Evolutionary conservation across 352 stramenopile species (phyloP).

Genomic region (Phytophthora constricta): DNA sequence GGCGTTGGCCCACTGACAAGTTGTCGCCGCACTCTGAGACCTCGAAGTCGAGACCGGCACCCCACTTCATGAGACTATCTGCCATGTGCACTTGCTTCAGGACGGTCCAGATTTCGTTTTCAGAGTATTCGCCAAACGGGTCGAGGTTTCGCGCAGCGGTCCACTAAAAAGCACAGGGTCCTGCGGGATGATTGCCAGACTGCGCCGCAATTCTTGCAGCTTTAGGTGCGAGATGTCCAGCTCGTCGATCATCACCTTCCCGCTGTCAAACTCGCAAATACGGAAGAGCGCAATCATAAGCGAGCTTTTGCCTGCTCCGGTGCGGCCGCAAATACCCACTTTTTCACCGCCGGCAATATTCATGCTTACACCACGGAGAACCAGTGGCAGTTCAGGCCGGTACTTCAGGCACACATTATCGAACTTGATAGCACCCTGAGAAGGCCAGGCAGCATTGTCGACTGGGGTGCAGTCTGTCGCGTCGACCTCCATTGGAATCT

Average conservation of each 20-base stretch:
- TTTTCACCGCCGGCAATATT: conserved; percentile 38
- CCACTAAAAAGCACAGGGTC: conserved; percentile 94
- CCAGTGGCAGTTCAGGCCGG: conserved; percentile 43
- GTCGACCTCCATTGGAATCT: conserved; percentile 41
- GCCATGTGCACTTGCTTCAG: conserved; percentile 64
- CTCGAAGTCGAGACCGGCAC: conserved; percentile 72
- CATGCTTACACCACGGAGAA: conserved; percentile 45
- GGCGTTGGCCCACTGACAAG: conserved; percentile 66
- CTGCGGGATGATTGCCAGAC: conserved; percentile 65
- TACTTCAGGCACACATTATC: conserved; percentile 33
- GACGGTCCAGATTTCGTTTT: conserved; percentile 70
- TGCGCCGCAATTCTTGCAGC: conserved; percentile 45
- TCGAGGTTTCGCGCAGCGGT: conserved; percentile 92
- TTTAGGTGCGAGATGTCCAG: conserved; percentile 66
- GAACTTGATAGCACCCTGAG: conserved; percentile 38
- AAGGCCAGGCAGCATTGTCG: conserved; percentile 33
- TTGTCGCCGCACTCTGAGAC: conserved; percentile 87
- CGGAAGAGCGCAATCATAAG: conserved; percentile 34
- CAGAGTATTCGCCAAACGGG: conserved; percentile 82
- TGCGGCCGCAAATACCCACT: conserved; percentile 30
- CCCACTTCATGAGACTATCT: conserved; percentile 71
- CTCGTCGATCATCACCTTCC: conserved; percentile 87
- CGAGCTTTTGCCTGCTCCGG: conserved; percentile 29
- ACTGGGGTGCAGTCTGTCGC: not conserved
- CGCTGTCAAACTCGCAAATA: conserved; percentile 57